Evolutionary conservation across 2,329 filamentous ascomycete genomes (phyloP).

Genomic region (Pyrenophora seminiperda): DNA sequence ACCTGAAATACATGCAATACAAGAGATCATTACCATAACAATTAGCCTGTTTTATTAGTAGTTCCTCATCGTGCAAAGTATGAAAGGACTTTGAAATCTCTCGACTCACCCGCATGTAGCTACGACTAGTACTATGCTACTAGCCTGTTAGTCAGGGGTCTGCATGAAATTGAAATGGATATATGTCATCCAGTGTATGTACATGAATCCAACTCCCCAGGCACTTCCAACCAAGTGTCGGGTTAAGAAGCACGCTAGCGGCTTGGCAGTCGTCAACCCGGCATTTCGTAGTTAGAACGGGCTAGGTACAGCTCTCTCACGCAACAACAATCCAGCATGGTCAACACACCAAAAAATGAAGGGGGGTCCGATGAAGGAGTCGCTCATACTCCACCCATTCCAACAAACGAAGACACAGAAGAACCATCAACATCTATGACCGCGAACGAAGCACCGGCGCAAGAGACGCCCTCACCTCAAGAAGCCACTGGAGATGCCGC

Average conservation of each 20-base stretch:
- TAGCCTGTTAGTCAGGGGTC: too few relatives aligned
- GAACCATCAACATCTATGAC: constrained; percentile 7
- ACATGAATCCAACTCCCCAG: too few relatives aligned
- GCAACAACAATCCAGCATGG: constrained; percentile 25
- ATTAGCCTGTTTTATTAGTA: too few relatives aligned
- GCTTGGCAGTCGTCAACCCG: constrained; percentile 24
- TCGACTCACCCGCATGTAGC: too few relatives aligned
- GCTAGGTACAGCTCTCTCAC: background rate
- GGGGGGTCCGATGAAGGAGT: background rate
- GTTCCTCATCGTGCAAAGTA: too few relatives aligned
- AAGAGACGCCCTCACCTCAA: constrained; percentile 4
- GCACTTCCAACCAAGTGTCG: too few relatives aligned
- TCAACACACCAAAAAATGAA: constrained; percentile 24
- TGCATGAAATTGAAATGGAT: too few relatives aligned
- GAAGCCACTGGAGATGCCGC: constrained; percentile 6
- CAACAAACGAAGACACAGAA: constrained; percentile 4
- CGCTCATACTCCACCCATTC: background rate
- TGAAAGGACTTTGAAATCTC: too few relatives aligned
- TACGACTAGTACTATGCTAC: too few relatives aligned
- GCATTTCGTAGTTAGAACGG: constrained; percentile 15
- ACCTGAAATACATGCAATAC: too few relatives aligned
- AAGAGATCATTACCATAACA: too few relatives aligned
- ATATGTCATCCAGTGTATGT: too few relatives aligned
- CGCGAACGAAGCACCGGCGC: constrained; percentile 10
- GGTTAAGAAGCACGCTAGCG: constrained; percentile 13